phyloP scores from a whole-genome alignment of 352 stramenopile species.

The Saprolegnia diclina region DNA sequence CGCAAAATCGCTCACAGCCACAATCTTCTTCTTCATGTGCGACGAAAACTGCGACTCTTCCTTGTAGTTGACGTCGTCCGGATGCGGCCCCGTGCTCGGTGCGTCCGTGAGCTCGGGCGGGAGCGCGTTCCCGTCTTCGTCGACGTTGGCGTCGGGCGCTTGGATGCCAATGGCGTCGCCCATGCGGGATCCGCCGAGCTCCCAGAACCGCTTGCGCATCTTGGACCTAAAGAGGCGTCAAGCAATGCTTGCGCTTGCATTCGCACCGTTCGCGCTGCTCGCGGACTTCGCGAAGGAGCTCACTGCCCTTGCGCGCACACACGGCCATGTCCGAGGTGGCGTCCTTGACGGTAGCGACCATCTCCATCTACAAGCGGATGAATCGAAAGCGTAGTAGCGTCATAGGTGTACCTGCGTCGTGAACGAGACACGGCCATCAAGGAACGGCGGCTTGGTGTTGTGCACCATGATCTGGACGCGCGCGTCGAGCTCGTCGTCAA shows the following conservation, averaged over 20 bases:
- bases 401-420: slow-evolving; percentile 69
- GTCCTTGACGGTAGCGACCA: slow-evolving; percentile 95
- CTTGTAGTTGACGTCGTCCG: slow-evolving; percentile 88
- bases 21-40: slow-evolving; percentile 89
- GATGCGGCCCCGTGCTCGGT: slow-evolving; percentile 31
- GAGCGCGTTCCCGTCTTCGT: slow-evolving; percentile 36
- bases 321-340: slow-evolving; percentile 94
- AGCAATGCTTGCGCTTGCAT: neutral
- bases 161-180: slow-evolving; percentile 93
- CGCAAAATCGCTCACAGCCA: slow-evolving; percentile 92
- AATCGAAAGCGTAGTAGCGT: neutral
- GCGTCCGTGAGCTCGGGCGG: slow-evolving; percentile 28
- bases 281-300: slow-evolving; percentile 66
- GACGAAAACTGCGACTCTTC: slow-evolving; percentile 91
- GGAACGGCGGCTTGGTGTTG: slow-evolving; percentile 97
- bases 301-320: slow-evolving; percentile 91
- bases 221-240: slow-evolving; percentile 46
- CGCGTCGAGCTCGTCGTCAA: slow-evolving; percentile 92
- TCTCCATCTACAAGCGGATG: slow-evolving; percentile 74
- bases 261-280: slow-evolving; percentile 56
- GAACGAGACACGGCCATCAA: slow-evolving; percentile 92
- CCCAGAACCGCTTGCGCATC: slow-evolving; percentile 99
- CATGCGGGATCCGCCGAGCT: slow-evolving; percentile 96
- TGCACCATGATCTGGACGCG: slow-evolving; percentile 96
- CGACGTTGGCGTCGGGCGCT: slow-evolving; percentile 51